phyloP scores from a whole-genome alignment of 805 yeast species.

The Saccharomycopsis microspora region DNA sequence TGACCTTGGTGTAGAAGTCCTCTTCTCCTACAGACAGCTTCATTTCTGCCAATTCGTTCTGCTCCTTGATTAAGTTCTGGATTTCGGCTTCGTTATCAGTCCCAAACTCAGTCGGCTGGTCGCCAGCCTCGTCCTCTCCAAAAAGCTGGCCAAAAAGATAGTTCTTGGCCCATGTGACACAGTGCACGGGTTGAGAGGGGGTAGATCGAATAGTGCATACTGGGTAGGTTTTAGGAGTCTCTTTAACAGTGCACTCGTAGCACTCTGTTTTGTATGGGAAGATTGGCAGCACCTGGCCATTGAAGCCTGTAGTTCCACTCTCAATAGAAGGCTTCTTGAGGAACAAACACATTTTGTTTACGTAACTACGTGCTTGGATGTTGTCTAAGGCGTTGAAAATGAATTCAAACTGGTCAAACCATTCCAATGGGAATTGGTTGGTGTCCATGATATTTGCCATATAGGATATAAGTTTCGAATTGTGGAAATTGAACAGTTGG shows the following conservation, averaged over 20 bases:
- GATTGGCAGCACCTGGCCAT: conserved; percentile 92
- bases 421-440: conserved; percentile 52
- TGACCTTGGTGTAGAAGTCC: conserved; percentile 28
- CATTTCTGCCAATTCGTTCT: conserved; percentile 48
- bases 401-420: conserved; percentile 69
- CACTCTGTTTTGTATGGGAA: conserved; percentile 78
- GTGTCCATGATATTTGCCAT: conserved; percentile 85
- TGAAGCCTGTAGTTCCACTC: conserved; percentile 90
- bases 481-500: conserved; percentile 49
- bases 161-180: conserved; percentile 95
- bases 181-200: conserved; percentile 92
- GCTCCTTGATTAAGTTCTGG: conserved; percentile 52
- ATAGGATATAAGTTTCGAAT: conserved; percentile 59
- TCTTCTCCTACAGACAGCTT: conserved; percentile 24
- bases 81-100: conserved; percentile 56
- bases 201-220: conserved; percentile 96
- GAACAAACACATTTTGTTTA: conserved; percentile 72
- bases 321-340: conserved; percentile 73
- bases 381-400: conserved; percentile 92
- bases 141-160: conserved; percentile 77
- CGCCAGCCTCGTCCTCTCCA: conserved; percentile 33
- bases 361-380: conserved; percentile 83
- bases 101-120: conserved; percentile 32
- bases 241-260: conserved; percentile 83
- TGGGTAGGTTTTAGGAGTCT: conserved; percentile 83